Evolutionary conservation across 2,329 filamentous ascomycete genomes (phyloP), one percentile per base, ranked within the genome.

Genomic region (Scytalidium lignicola): DNA sequence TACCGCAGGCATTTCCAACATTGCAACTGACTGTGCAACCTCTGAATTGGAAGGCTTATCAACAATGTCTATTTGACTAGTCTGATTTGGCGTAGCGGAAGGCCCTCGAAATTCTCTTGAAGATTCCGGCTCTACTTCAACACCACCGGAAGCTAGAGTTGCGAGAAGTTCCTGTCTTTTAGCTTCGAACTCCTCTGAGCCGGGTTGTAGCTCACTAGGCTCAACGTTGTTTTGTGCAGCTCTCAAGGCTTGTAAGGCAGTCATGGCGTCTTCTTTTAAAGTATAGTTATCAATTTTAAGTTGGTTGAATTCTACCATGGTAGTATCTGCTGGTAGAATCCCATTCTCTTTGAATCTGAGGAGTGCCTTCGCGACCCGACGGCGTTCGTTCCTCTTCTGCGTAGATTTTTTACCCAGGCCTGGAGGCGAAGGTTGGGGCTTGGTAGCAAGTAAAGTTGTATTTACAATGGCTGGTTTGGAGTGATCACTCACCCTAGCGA

Each of bases 341-440:
- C 78, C 79, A n/a, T 72, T 63, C 17, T 70, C 62, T 56, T 83
- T 80, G 7, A 85, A 67, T 49, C 71, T 69, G 3, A 67, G 65
- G 10, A 85, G 65, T 49, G 69, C 68, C 49, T 74, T 74, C 37
- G 69, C 65, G 46, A 75, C 65, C 49, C 74, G 74, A 39, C 73
- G 72, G 37, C 83, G 72, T 23, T 66, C 59, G 55, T 86, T 86
- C 52, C 80, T 75, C 20, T 67, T 66, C 45, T 74, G 73, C 0
- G 83, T 86, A 17, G 62, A 57, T 19, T 60, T 55, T 26, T 69
- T 71, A 15, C 83, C 82, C 51, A 71, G 47, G 3, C 73, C 72
- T 41, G 79, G 76, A 44, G 73, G 26, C 4, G n/a, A 15, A 9
- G 12, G 17, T 37, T 29, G 26, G 10, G 8, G n/a, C 13, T 17